These are phyloP conservation scores for Calocybe indica DNA, from an alignment of 768 basidiomycete genomes.

Conservation along the genomic window DNA sequence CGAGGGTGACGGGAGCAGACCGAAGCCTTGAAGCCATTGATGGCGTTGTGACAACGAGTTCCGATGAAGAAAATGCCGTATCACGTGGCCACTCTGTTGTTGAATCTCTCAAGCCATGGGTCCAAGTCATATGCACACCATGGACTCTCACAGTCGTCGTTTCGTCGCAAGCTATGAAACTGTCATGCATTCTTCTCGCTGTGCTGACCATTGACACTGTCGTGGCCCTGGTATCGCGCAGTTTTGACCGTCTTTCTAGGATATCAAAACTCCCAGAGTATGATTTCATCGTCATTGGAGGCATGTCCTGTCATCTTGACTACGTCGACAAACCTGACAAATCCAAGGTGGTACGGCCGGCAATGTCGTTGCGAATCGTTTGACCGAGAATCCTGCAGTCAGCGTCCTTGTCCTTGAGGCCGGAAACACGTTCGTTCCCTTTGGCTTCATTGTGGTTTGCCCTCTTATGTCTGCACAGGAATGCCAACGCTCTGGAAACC, in stretches of 20 bases:
- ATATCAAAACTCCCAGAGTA: not conserved
- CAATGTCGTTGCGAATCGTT: not conserved
- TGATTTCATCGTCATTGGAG: constrained; percentile 1
- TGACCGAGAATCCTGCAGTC: constrained; percentile 5
- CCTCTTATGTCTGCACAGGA: not conserved
- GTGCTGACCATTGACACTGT: not conserved
- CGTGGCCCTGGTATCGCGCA: not conserved
- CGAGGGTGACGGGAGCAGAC: constrained; percentile 46
- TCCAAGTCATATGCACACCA: too few relatives aligned
- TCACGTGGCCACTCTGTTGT: not conserved
- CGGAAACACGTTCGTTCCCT: constrained; percentile 7
- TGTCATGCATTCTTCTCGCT: not conserved
- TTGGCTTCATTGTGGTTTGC: not conserved
- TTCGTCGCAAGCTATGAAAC: too few relatives aligned
- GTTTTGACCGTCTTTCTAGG: not conserved
- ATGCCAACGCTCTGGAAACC: constrained; percentile 1
- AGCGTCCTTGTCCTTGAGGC: constrained; percentile 7
- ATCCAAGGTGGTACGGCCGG: constrained; percentile 8
- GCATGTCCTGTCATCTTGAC: not conserved
- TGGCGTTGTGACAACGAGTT: not conserved
- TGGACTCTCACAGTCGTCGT: too few relatives aligned
- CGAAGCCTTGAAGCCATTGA: constrained; percentile 27
- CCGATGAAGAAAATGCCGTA: constrained; percentile 4
- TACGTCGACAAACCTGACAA: not conserved
- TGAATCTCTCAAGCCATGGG: too few relatives aligned